These are phyloP conservation scores for Peterozyma toletana DNA, from an alignment of 805 yeast species.

Conservation along the genomic window DNA sequence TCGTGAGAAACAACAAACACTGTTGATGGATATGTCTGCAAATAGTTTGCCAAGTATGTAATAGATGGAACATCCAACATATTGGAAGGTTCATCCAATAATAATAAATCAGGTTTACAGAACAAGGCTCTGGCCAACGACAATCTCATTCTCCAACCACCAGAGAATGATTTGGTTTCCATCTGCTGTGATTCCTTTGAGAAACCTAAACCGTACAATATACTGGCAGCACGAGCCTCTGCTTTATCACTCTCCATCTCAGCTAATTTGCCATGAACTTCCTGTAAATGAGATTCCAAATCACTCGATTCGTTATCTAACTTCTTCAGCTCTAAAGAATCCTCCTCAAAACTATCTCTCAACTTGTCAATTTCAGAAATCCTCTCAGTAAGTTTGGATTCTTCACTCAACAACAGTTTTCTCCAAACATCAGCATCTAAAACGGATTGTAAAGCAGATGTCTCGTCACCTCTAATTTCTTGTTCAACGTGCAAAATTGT, in stretches of 20 bases:
- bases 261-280: constrained; percentile 70
- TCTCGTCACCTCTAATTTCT: constrained; percentile 92
- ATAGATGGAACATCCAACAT: constrained; percentile 99
- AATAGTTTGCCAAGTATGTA: constrained; percentile 83
- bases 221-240: constrained; percentile 93
- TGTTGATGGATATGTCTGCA: constrained; percentile 87
- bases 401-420: constrained; percentile 77
- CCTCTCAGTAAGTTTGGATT: constrained; percentile 64
- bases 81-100: constrained; percentile 98
- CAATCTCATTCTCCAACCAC: constrained; percentile 99
- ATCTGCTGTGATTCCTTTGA: constrained; percentile 75
- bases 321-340: constrained; percentile 64
- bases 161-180: constrained; percentile 89
- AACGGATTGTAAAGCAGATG: constrained; percentile 88
- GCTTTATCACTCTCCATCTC: constrained; percentile 98
- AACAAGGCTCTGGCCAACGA: constrained; percentile 97
- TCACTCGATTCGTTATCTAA: constrained; percentile 89
- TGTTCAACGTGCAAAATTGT: constrained; percentile 96
- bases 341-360: constrained; percentile 67
- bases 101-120: constrained; percentile 89
- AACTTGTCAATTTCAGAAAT: constrained; percentile 67
- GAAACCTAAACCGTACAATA: constrained; percentile 89
- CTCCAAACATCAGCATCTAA: constrained; percentile 99
- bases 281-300: constrained; percentile 69
- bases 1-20: constrained; percentile 97